Evolutionary conservation across 2,329 filamentous ascomycete species (phyloP).

Genomic region (Didymosphaeria variabile): DNA sequence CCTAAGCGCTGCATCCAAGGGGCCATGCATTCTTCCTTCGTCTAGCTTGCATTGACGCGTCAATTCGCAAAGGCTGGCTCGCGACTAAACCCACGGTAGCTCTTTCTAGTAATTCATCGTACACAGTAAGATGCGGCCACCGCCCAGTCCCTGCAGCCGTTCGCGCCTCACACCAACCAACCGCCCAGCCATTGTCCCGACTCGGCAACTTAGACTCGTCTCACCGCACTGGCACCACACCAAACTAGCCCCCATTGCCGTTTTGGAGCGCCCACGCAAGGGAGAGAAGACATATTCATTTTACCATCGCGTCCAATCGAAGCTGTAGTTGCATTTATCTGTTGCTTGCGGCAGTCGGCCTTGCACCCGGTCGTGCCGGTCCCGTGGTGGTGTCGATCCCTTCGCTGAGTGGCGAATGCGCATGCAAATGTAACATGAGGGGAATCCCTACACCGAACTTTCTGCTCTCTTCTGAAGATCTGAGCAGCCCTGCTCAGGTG

Average conservation of each 20-base stretch:
- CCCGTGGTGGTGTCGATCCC: background rate
- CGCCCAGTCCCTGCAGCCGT: no score
- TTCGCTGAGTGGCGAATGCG: conserved; percentile 6
- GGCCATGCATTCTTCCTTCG: no score
- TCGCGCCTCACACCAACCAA: background rate
- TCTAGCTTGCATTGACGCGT: no score
- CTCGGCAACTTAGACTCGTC: background rate
- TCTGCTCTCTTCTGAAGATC: background rate
- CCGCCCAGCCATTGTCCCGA: background rate
- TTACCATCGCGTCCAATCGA: no score
- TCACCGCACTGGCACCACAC: background rate
- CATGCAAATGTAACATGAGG: background rate
- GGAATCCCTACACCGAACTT: background rate
- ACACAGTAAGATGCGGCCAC: no score
- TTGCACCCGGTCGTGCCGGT: background rate
- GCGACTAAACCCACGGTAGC: no score
- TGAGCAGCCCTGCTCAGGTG: background rate
- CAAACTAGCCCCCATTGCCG: background rate
- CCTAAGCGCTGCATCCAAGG: no score
- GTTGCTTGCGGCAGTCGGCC: background rate
- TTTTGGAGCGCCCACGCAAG: background rate
- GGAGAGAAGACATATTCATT: no score
- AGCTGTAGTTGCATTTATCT: background rate
- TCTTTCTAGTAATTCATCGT: no score
- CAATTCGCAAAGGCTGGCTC: no score